A percentile compares a stretch with the other conserved stretches of the same genome.
Evolutionary conservation across 2,329 filamentous ascomycete genomes (phyloP).

Genomic region (Trichoderma cornu-damae): DNA sequence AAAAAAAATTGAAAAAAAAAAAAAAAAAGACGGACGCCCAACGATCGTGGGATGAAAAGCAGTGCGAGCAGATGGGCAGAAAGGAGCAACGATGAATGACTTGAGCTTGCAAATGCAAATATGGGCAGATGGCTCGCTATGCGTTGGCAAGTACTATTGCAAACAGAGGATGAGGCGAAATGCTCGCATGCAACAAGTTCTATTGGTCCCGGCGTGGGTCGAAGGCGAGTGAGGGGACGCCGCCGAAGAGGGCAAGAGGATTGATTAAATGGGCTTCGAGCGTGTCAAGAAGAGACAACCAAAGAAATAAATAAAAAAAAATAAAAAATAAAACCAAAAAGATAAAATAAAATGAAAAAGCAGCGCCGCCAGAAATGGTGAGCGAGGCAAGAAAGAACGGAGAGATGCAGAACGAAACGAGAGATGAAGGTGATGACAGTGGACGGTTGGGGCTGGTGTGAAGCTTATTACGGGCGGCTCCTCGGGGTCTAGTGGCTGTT

Average conservation of each 20-base stretch:
- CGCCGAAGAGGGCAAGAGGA: constrained; percentile 11
- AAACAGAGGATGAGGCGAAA: constrained; percentile 6
- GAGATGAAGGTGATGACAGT: too few species aligned
- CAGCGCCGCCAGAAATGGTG: background rate
- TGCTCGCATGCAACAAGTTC: constrained; percentile 15
- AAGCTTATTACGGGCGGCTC: constrained; percentile 12
- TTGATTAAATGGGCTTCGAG: background rate
- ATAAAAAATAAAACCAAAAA: too few species aligned
- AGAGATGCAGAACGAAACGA: background rate
- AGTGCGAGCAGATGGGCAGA: background rate
- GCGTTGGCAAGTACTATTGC: constrained; percentile 4
- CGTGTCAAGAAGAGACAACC: background rate
- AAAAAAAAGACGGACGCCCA: background rate
- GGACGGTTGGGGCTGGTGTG: constrained; percentile 8
- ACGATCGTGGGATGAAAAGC: background rate
- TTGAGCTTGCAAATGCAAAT: constrained; percentile 4
- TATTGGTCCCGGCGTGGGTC: constrained; percentile 15
- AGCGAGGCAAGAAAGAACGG: background rate
- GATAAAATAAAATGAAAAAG: too few species aligned
- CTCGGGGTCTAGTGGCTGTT: constrained; percentile 11
- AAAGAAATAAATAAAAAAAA: too few species aligned
- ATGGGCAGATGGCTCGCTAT: constrained; percentile 4
- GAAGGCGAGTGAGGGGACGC: constrained; percentile 17
- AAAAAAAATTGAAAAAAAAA: constrained; percentile 3
- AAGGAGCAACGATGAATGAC: background rate